Conservation (phyloP, 768 basidiomycete species). For the Favolaschia claudopus region DNA sequence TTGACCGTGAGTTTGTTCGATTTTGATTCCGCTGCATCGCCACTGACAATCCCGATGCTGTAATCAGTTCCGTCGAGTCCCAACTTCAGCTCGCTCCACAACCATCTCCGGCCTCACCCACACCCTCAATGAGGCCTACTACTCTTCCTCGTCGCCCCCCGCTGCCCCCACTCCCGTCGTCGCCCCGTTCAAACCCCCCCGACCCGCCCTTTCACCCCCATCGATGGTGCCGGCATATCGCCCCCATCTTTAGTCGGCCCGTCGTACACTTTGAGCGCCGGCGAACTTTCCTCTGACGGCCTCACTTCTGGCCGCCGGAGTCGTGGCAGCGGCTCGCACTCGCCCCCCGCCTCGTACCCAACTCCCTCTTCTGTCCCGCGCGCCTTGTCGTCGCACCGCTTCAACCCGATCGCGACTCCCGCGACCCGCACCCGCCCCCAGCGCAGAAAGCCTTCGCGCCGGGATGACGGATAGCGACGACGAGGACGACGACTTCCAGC, state of each 20-base stretch:
- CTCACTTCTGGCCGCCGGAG: constrained; percentile 69
- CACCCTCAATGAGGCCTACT: constrained; percentile 65
- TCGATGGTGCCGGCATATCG: constrained; percentile 67
- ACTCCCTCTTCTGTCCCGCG: constrained; percentile 58
- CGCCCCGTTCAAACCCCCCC: constrained; percentile 27
- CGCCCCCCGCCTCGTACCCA: constrained; percentile 43
- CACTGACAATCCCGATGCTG: constrained; percentile 21
- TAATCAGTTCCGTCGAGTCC: constrained; percentile 56
- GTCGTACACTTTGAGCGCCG: constrained; percentile 68
- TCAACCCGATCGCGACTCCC: constrained; percentile 74
- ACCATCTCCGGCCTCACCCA: constrained; percentile 64
- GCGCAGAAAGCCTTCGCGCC: constrained; percentile 36
- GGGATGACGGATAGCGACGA: constrained; percentile 76
- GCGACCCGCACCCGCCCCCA: constrained; percentile 62
- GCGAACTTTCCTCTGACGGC: constrained; percentile 80
- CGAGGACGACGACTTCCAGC: constrained; percentile 79
- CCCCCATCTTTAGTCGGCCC: constrained; percentile 64
- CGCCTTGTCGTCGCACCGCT: constrained; percentile 72
- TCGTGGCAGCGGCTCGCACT: constrained; percentile 71
- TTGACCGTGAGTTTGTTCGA: constrained; percentile 61
- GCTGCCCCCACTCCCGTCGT: constrained; percentile 62
- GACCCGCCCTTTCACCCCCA: constrained; percentile 74
- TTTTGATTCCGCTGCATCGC: constrained; percentile 5
- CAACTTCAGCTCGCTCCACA: constrained; percentile 67
- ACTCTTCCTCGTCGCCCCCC: constrained; percentile 58